Conservation (phyloP, 306 rosid species). For the Dalbergia oliveri region DNA sequence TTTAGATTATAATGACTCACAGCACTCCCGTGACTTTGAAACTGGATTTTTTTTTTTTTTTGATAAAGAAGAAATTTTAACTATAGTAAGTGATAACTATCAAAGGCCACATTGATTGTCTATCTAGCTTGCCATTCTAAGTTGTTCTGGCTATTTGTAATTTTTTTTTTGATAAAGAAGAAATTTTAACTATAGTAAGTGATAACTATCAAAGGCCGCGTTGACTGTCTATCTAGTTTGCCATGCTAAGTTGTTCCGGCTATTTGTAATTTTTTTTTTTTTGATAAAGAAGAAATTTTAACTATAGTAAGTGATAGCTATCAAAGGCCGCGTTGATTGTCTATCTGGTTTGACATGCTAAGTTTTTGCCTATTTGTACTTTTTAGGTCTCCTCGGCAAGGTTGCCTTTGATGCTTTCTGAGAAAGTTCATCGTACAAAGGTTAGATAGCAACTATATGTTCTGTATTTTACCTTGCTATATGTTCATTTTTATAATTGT, state of each 20-base stretch:
- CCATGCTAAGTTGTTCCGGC: too few relatives aligned
- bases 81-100: too few relatives aligned
- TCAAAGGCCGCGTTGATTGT: conserved; percentile 14
- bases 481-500: conserved; percentile 25
- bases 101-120: too few relatives aligned
- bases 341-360: conserved; percentile 38
- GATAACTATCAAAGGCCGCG: too few relatives aligned
- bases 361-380: conserved; percentile 44
- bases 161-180: too few relatives aligned
- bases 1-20: conserved; percentile 15
- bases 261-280: too few relatives aligned
- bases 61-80: too few relatives aligned
- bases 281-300: too few relatives aligned
- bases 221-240: too few relatives aligned
- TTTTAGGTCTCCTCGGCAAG: conserved; percentile 80
- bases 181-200: too few relatives aligned
- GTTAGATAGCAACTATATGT: conserved; percentile 53
- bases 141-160: too few relatives aligned
- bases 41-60: not conserved
- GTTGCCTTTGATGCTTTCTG: conserved; percentile 91
- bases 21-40: conserved; percentile 29
- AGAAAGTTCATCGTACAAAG: conserved; percentile 88
- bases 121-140: too few relatives aligned
- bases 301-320: conserved; percentile 29
- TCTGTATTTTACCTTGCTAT: conserved; percentile 25